Base-by-base conservation (phyloP, 1,284 basidiomycete species). In the Tilletia walkeri region DNA sequence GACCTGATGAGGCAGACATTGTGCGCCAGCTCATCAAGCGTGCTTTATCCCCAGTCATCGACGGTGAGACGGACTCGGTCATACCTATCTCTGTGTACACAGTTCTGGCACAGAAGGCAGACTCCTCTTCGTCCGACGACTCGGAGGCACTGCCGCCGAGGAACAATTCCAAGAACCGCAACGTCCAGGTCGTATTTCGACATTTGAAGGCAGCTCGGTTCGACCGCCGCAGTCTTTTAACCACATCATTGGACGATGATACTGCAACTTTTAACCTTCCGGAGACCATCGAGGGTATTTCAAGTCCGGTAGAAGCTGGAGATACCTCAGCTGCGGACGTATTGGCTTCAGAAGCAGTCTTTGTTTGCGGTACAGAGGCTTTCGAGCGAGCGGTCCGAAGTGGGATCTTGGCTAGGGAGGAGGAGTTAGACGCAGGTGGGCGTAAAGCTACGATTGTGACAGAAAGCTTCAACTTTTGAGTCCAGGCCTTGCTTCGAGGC, bases 401-500 rank as follows among this genome's bases (percentile, higher is more conserved):
- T 12, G 54, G 20, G 54, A 56, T 56, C 20, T 30, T 30, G 54
- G 34, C 24, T 3, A 56, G 54, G 34, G 54, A 56, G 54, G 24
- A 56, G 54, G 20, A 56, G 20, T 12, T 6, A 24, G 54, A 56
- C 14, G 54, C 54, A 12, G 18, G 12, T 20, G 54, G 54, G 5
- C 54, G 54, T 12, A 56, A 56, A 24, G 54, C 20, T 12, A 56
- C 16, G n/a, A 56, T 56, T 30, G n/a, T 56, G 16, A 56, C 54
- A 12, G 54, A 56, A 24, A 56, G 54, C 54, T 56, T 56, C 54
- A 56, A 56, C 54, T 56, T 56, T 24, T 56, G 50, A 53, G 24
- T 30, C 24, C 47, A 49, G 47, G n/a, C 47, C 47, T 49, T 49
- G 1, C 47, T 30, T 30, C 24, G 24, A 30, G 24, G 24, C 24